A percentile compares a stretch with the other conserved stretches of the same genome.
Conservation (phyloP, 345 rosid genomes). For the Kernera saxatilis region DNA sequence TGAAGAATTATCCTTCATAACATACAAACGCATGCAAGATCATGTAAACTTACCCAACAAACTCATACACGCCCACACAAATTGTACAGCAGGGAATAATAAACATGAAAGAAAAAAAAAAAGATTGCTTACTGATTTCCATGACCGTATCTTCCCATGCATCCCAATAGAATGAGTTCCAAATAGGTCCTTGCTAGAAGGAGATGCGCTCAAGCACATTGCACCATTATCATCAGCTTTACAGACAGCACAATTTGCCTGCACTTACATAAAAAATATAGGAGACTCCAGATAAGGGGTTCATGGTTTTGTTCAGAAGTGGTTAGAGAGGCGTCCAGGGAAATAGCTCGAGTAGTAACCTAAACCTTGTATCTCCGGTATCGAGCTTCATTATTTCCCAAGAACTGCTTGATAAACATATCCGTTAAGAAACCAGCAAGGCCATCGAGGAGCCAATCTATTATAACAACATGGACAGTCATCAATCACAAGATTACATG, state of each 20-base stretch:
- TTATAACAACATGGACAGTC: slow-evolving; percentile 13
- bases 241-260: slow-evolving; percentile 96
- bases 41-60: background rate
- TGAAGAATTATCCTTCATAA: slow-evolving; percentile 10
- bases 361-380: slow-evolving; percentile 91
- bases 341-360: slow-evolving; percentile 14
- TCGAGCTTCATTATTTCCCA: slow-evolving; percentile 95
- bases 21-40: slow-evolving; percentile 13
- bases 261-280: slow-evolving; percentile 19
- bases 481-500: slow-evolving; percentile 5
- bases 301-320: background rate
- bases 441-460: slow-evolving; percentile 98
- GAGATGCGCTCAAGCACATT: slow-evolving; percentile 68
- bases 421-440: slow-evolving; percentile 92
- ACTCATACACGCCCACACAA: slow-evolving; percentile 13
- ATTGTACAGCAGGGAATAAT: background rate
- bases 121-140: slow-evolving; percentile 86
- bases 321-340: background rate
- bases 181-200: slow-evolving; percentile 80
- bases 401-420: slow-evolving; percentile 78
- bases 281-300: background rate
- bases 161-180: slow-evolving; percentile 86
- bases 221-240: slow-evolving; percentile 91
- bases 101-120: background rate
- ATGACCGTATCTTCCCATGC: slow-evolving; percentile 84